Base-by-base conservation (phyloP, 768 basidiomycete genomes). In the Lactarius vividus region DNA sequence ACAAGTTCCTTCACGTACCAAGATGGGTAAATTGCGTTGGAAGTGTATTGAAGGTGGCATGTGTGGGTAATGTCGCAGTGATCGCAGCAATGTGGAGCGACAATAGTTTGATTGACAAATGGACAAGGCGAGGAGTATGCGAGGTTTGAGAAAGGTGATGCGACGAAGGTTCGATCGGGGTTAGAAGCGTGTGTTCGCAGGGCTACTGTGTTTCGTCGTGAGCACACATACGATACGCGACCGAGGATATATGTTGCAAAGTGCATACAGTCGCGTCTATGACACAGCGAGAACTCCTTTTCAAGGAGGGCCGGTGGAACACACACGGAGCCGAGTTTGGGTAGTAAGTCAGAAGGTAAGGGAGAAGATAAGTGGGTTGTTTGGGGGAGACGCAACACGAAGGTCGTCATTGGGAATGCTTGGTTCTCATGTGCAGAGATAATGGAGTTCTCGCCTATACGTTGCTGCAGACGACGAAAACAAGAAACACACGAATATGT, bases 41-140 rank as follows among this genome's bases (percentile, higher is more conserved):
- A 3, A 31, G 56, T 49, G 39, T 6, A 11, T 29, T 42, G 23
- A 10, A 26, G 35, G 16, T 20, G 15, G 28, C 28, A 40, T 56
- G 42, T 46, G 42, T 40, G 55, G 64, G 33, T 28, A 56, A 33
- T 46, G 35, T 31, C n/a, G 13, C 40, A 20, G 37, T n/a, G 54
- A 55, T 10, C 37, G 39, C 39, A 23, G 53, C 11, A 28, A 53
- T 42, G 42, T 46, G 53, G 55, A 62, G 40, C 4, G 28, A 33
- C 11, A 40, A n/a, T 15, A 28, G 31, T n/a, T 33, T 28, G 42
- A 15, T 61, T 33, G 40, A 31, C 46, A 40, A 62, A 52, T 52
- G 49, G 46, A 39, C 9, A 35, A 62, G 33, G 57, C 33, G 28
- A 63, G 66, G 57, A 59, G 49, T n/a, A 67, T 35, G 57, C 52